Conservation (phyloP, 192 early-diverging fungal species). For the Rhizophagus sp. region DNA sequence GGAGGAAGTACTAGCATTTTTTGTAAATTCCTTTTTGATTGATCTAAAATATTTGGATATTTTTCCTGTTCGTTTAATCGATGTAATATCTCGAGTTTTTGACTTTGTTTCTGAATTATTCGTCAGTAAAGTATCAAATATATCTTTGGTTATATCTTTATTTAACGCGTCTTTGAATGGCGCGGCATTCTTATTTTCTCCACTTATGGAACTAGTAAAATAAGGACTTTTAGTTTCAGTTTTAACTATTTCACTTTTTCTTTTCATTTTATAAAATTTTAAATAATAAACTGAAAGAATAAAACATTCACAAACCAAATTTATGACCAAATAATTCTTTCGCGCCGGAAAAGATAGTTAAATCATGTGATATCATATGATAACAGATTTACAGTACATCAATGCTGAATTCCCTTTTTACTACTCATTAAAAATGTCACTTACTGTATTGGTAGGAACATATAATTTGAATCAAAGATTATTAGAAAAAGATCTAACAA, state of each 20-base stretch:
- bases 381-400: no score
- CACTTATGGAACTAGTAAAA: not conserved
- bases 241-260: not conserved
- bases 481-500: constrained; percentile 40
- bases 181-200: not conserved
- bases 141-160: not conserved
- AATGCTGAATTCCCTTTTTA: no score
- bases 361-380: not conserved
- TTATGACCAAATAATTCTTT: no score
- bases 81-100: not conserved
- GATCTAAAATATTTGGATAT: not conserved
- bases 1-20: not conserved
- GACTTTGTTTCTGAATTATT: not conserved
- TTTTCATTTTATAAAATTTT: not conserved
- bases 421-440: not conserved
- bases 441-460: constrained; percentile 40
- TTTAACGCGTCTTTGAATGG: not conserved
- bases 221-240: not conserved
- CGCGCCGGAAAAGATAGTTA: no score
- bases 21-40: not conserved
- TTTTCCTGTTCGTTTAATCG: not conserved
- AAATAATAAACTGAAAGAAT: no score
- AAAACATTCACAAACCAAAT: no score
- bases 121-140: not conserved
- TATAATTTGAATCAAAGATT: constrained; percentile 43